Conservation (phyloP, 2,329 filamentous ascomycete species). For the Sarocladiaceae sp. region DNA sequence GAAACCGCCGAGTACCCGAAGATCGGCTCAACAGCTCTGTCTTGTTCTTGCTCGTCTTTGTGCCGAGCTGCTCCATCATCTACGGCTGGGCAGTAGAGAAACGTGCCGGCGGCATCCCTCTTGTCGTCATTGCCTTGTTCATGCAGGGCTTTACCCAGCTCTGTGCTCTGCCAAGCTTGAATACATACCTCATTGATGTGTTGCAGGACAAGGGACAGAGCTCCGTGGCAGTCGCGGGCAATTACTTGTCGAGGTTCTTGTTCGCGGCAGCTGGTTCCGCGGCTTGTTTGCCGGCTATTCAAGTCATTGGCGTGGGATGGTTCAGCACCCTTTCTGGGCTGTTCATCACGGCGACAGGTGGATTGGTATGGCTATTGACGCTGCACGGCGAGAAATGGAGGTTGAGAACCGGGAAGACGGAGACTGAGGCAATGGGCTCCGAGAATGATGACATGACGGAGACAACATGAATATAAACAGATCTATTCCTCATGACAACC, state of each 20-base stretch:
- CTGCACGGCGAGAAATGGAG: constrained; percentile 15
- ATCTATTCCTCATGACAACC: too few relatives aligned
- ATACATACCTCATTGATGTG: constrained; percentile 69
- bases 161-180: constrained; percentile 64
- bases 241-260: constrained; percentile 67
- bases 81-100: constrained; percentile 43
- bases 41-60: constrained; percentile 43
- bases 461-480: too few relatives aligned
- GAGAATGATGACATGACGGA: too few relatives aligned
- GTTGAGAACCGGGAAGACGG: not conserved
- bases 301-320: constrained; percentile 69
- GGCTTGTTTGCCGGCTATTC: constrained; percentile 61
- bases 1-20: constrained; percentile 54
- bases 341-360: constrained; percentile 14
- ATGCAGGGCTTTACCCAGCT: constrained; percentile 63
- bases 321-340: constrained; percentile 51
- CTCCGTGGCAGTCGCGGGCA: constrained; percentile 66
- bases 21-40: constrained; percentile 56
- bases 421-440: too few relatives aligned
- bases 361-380: constrained; percentile 14
- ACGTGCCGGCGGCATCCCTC: constrained; percentile 36
- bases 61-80: constrained; percentile 54
- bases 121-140: constrained; percentile 65
- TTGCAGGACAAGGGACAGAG: constrained; percentile 50
- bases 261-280: constrained; percentile 65